Evolutionary conservation across 179 eudicot genomes (phyloP), one percentile per base, ranked within the genome.

Genomic region (Spinacia oleracea): DNA sequence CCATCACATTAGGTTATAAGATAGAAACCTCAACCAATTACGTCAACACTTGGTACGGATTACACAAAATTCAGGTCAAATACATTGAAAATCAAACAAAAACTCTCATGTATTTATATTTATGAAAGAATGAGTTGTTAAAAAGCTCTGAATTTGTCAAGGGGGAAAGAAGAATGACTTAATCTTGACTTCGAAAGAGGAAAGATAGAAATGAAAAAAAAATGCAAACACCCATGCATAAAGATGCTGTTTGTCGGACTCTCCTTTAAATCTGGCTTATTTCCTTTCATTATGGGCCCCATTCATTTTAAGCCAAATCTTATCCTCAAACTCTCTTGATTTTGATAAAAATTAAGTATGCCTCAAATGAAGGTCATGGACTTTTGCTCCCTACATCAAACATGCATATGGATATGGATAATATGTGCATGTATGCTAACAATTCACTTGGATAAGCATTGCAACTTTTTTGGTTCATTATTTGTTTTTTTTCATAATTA

Each of bases 181-280:
- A 50, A 70, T 35, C 75, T 72, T 72, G 42, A 29, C 25, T 72
- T 48, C 18, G n/a, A 48, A n/a, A 72, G 75, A 35, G 27, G 43
- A 32, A 48, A 72, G 23, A 20, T 12, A n/a, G n/a, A 50, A 9
- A 74, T 59, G 40, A 9, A 58, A 35, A 9, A 58, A 35, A 42
- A 6, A 73, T 55, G 5, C 27, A 31, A 58, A 70, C 38, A 77
- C 65, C 80, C 81, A 81, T 81, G 74, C 81, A 81, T 65, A 72
- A 81, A 81, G 74, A 81, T 81, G 78, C 84, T 69, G 72, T 72
- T 81, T 81, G 84, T 81, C 81, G 84, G 84, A 48, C 50, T 51
- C 72, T 59, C 79, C 45, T 63, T 60, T 53, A 55, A 56, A 48
- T 45, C 31, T 12, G 48, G 23, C 38, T 72, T 48, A 35, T 46